Evolutionary conservation across 2,329 filamentous ascomycete species (phyloP), one percentile per base, ranked within the genome.

Genomic region (Xylariaceae sp.): DNA sequence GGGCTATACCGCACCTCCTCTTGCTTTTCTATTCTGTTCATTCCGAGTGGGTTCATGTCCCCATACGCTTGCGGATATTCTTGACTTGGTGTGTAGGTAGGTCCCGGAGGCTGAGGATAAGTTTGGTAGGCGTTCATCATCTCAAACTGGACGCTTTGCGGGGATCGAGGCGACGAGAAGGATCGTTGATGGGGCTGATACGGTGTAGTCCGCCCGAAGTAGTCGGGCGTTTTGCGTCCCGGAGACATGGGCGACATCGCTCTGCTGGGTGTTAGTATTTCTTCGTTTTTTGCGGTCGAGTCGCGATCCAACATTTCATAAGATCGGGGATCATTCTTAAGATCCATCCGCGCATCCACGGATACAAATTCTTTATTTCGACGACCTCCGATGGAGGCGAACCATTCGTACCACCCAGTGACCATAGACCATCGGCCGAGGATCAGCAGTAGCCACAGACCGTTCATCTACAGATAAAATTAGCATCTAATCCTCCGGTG

Each of bases 341-440:
- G 74, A 58, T 85, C 81, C 66, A 77, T 75, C 60, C 84, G 83
- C 43, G 92, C 92, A 71, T 97, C 94, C 41, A 90, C 87, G 34
- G 91, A 96, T 62, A 96, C 90, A 67, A 97, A 98, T 73, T 98
- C 94, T 67, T 86, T 85, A 70, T 89, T 85, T 50, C 79, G 76
- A 31, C 71, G 73, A 19, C 76, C 74, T 58, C 85, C 75, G 45
- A 78, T 69, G 33, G 74, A 72, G 52, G 73, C 77, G 64, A 87
- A 73, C 37, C 93, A 76, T 23, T 96, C 87, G 37, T 79, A 65
- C 95, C 95, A 99, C 61, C 90, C 95, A 3, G 80, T 83, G 53
- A 96, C 79, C 87, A 98, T 96, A n/a, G 90, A 88, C 73, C 85
- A 87, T 49, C 93, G 88, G 33, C 90, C 89, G 28, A 97, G 85